A percentile compares a stretch with the other conserved stretches of the same genome.
These are phyloP conservation scores for Curvularia sp. DNA, from an alignment of 2,329 filamentous ascomycete genomes.

Conservation along the genomic window DNA sequence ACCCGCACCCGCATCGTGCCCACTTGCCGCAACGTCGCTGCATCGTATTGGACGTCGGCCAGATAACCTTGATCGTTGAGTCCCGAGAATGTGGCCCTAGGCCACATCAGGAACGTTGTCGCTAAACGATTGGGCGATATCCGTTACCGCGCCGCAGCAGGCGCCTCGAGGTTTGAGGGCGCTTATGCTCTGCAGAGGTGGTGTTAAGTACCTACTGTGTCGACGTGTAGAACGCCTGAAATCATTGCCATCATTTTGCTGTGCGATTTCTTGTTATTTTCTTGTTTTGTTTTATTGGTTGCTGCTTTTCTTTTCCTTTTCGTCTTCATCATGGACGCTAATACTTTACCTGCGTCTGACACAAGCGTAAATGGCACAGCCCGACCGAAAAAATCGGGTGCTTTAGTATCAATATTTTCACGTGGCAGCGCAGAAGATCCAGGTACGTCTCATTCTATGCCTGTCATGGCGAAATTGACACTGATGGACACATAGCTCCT, in stretches of 20 bases:
- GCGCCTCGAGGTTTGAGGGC: constrained; percentile 15
- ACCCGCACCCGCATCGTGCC: constrained; percentile 8
- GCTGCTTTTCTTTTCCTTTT: not conserved
- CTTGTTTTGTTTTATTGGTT: not conserved
- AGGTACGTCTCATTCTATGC: not conserved
- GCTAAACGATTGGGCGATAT: constrained; percentile 15
- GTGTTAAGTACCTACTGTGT: constrained; percentile 15
- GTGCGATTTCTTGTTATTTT: not conserved
- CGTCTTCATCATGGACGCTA: not conserved
- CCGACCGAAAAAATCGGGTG: not conserved
- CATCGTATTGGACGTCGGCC: constrained; percentile 5
- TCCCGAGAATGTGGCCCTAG: constrained; percentile 3
- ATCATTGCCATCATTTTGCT: not conserved
- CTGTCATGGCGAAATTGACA: not conserved
- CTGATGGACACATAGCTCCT: not conserved
- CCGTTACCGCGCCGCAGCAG: constrained; percentile 11
- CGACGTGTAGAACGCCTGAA: constrained; percentile 5
- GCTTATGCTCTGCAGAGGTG: constrained; percentile 9
- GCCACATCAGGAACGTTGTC: constrained; percentile 8
- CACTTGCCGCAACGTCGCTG: constrained; percentile 8
- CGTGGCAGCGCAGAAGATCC: not conserved
- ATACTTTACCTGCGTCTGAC: not conserved
- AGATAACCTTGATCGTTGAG: not conserved
- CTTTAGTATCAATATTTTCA: not conserved
- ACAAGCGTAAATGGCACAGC: not conserved